Percentiles rank a stretch among this genome's conserved stretches.
Evolutionary conservation across 257 asterid species (phyloP).

Genomic region (Linaria vulgaris): DNA sequence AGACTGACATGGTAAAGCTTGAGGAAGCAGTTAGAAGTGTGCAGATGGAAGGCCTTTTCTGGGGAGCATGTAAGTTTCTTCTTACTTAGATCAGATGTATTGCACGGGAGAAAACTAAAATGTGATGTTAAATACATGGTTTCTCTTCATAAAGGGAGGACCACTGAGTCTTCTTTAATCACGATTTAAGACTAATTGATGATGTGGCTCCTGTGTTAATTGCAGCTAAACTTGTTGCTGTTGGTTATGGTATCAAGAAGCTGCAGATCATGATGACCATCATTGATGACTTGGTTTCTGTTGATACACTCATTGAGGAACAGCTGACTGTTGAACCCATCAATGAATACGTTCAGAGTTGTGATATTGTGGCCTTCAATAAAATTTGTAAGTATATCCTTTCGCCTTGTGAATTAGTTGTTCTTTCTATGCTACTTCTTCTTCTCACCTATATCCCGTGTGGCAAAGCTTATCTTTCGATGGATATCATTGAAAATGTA

Average conservation of each 20-base stretch:
- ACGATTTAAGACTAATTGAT: background rate
- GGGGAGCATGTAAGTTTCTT: slow-evolving; percentile 80
- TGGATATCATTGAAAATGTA: no score
- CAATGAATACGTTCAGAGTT: slow-evolving; percentile 56
- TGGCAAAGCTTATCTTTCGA: no score
- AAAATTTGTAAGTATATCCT: slow-evolving; percentile 42
- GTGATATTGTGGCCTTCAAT: slow-evolving; percentile 67
- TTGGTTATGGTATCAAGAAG: slow-evolving; percentile 79
- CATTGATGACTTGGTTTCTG: slow-evolving; percentile 70
- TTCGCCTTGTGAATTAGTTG: no score
- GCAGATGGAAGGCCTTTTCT: slow-evolving; percentile 73
- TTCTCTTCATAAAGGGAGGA: no score
- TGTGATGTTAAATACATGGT: no score
- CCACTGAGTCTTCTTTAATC: no score
- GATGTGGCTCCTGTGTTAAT: background rate
- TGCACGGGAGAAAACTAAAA: no score
- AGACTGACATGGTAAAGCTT: slow-evolving; percentile 91
- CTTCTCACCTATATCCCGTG: no score
- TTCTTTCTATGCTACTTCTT: no score
- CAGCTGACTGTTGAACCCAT: slow-evolving; percentile 51
- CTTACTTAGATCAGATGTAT: no score
- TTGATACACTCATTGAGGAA: slow-evolving; percentile 61
- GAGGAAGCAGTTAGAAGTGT: slow-evolving; percentile 87
- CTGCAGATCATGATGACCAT: slow-evolving; percentile 73
- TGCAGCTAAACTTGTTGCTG: slow-evolving; percentile 63